phyloP scores from a whole-genome alignment of 345 rosid genomes.

The Psidium guajava region DNA sequence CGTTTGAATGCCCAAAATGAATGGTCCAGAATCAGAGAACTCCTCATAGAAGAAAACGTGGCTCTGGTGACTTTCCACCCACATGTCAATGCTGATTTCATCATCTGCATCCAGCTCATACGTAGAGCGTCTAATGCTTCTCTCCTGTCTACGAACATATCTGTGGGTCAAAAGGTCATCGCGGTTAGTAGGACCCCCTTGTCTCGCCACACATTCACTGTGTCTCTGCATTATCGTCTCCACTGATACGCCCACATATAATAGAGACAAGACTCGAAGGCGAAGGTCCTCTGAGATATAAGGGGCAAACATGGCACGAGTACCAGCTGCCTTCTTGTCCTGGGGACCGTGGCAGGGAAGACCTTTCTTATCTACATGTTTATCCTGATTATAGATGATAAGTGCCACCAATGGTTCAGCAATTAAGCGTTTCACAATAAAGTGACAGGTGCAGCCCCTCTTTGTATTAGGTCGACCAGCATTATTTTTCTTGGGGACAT shows the following conservation, averaged over 20 bases:
- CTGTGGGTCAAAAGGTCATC: slow-evolving; percentile 91
- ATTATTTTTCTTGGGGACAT: slow-evolving; percentile 70
- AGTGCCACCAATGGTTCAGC: slow-evolving; percentile 88
- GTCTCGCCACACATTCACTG: slow-evolving; percentile 84
- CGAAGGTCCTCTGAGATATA: slow-evolving; percentile 96
- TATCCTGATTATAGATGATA: slow-evolving; percentile 75
- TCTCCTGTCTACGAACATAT: slow-evolving; percentile 84
- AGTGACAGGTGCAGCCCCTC: slow-evolving; percentile 95
- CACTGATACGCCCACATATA: slow-evolving; percentile 86
- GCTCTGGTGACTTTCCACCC: slow-evolving; percentile 86
- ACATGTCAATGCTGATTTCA: slow-evolving; percentile 57
- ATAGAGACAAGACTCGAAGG: slow-evolving; percentile 73
- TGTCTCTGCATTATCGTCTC: slow-evolving; percentile 97
- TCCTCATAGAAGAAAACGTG: slow-evolving; percentile 66
- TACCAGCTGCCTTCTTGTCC: slow-evolving; percentile 91
- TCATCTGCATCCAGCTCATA: slow-evolving; percentile 77
- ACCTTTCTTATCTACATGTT: slow-evolving; percentile 85
- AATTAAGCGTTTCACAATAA: slow-evolving; percentile 86
- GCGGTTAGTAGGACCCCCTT: slow-evolving; percentile 78
- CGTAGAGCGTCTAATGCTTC: slow-evolving; percentile 77
- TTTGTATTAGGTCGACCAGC: slow-evolving; percentile 94
- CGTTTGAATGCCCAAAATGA: slow-evolving; percentile 78
- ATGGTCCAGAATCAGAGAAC: slow-evolving; percentile 68
- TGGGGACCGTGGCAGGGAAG: slow-evolving; percentile 91
- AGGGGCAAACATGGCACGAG: slow-evolving; percentile 96